These are phyloP conservation scores for Phaffia rhodozyma DNA, from an alignment of 1,284 basidiomycete genomes.

Conservation along the genomic window DNA sequence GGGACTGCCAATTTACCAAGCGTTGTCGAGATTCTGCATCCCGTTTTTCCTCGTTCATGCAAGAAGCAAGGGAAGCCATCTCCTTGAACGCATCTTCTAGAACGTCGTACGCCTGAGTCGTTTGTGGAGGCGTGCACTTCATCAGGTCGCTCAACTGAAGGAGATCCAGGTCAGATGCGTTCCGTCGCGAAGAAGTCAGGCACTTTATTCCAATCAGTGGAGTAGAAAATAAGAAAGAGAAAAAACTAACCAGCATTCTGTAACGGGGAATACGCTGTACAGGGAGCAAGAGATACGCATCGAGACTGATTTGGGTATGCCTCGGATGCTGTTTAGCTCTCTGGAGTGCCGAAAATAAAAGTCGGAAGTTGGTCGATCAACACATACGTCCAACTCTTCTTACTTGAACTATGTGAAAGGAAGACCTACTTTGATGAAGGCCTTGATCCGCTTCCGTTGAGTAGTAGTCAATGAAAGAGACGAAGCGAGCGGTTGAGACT, in stretches of 20 bases:
- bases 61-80: conserved; percentile 72
- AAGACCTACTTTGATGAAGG: conserved; percentile 53
- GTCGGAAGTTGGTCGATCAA: not conserved
- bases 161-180: conserved; percentile 6
- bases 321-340: conserved; percentile 68
- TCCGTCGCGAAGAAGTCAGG: not conserved
- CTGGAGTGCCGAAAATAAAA: conserved; percentile 19
- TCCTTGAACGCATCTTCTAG: conserved; percentile 71
- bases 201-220: not conserved
- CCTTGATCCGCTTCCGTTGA: conserved; percentile 73
- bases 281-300: conserved; percentile 86
- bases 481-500: conserved; percentile 22
- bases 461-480: conserved; percentile 44
- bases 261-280: conserved; percentile 96
- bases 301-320: conserved; percentile 92
- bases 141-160: conserved; percentile 67
- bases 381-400: too few relatives aligned
- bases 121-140: conserved; percentile 63
- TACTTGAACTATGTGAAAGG: not conserved
- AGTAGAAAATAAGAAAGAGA: not conserved
- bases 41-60: conserved; percentile 94
- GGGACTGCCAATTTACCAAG: conserved; percentile 77
- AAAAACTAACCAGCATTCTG: conserved; percentile 59
- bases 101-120: conserved; percentile 62
- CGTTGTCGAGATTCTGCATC: conserved; percentile 80